Evolutionary conservation across 2,329 filamentous ascomycete species (phyloP).

Genomic region (Botryotinia globosa): DNA sequence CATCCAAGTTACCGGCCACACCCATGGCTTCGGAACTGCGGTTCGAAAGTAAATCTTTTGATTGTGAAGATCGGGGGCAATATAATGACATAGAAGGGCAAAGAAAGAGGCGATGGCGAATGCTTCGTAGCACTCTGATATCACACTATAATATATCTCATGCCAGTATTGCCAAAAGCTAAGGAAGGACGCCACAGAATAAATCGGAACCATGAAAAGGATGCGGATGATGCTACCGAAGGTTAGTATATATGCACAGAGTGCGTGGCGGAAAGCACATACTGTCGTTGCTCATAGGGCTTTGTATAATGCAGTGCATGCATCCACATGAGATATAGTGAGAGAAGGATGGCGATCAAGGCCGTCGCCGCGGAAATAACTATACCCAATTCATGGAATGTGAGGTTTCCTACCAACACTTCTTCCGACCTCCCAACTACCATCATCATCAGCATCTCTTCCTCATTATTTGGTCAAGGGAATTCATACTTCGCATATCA

Average conservation of each 20-base stretch:
- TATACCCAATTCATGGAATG: conserved; percentile 55
- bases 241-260: conserved; percentile 20
- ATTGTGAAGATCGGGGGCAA: conserved; percentile 71
- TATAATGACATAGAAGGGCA: conserved; percentile 75
- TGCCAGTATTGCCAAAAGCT: conserved; percentile 72
- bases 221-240: conserved; percentile 73
- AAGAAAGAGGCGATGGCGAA: conserved; percentile 89
- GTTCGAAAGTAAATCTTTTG: conserved; percentile 80
- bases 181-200: conserved; percentile 70
- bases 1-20: conserved; percentile 68
- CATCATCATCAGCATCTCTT: conserved; percentile 25
- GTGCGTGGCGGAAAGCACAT: conserved; percentile 24
- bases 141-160: conserved; percentile 75
- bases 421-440: conserved; percentile 44
- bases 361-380: conserved; percentile 50
- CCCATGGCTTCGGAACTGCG: conserved; percentile 68
- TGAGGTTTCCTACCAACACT: conserved; percentile 47
- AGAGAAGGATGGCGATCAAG: conserved; percentile 51
- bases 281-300: conserved; percentile 58
- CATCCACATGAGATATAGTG: conserved; percentile 56
- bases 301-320: conserved; percentile 61
- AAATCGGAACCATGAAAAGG: conserved; percentile 83
- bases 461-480: conserved; percentile 1
- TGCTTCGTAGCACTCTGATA: conserved; percentile 84
- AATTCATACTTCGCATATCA: conserved; percentile 39